Conservation (phyloP, 2,329 filamentous ascomycete genomes). For the Fusarium fujikuroi region DNA sequence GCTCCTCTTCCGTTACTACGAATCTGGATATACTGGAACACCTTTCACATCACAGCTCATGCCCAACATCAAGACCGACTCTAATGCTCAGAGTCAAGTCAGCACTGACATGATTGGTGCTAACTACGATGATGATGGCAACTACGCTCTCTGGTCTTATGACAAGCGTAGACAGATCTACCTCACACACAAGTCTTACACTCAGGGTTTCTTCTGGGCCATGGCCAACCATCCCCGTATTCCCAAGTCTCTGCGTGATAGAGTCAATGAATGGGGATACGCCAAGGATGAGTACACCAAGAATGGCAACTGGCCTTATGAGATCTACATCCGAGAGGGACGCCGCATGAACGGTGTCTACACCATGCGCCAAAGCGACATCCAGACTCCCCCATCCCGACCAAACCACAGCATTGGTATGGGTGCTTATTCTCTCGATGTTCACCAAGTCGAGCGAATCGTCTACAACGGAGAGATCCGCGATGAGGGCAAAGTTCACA, state of each 20-base stretch:
- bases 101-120: constrained; percentile 35
- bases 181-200: constrained; percentile 21
- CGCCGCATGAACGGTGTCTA: constrained; percentile 30
- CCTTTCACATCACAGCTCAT: constrained; percentile 34
- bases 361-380: constrained; percentile 31
- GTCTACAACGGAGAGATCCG: constrained; percentile 15
- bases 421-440: constrained; percentile 27
- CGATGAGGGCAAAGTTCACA: constrained; percentile 32
- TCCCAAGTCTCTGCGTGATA: background rate
- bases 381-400: constrained; percentile 14
- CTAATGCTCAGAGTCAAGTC: constrained; percentile 29
- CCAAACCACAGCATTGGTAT: constrained; percentile 13
- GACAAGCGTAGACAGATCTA: constrained; percentile 9
- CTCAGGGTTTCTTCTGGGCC: constrained; percentile 32
- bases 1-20: constrained; percentile 32
- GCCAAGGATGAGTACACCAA: constrained; percentile 30
- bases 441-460: constrained; percentile 32
- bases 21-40: constrained; percentile 24
- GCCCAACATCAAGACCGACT: constrained; percentile 35
- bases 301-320: constrained; percentile 32
- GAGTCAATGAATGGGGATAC: constrained; percentile 22
- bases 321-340: constrained; percentile 33
- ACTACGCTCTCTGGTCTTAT: constrained; percentile 32
- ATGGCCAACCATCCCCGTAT: constrained; percentile 28
- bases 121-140: constrained; percentile 19